Conservation (phyloP, 2,329 filamentous ascomycete genomes). For the Phialophora tarda region DNA sequence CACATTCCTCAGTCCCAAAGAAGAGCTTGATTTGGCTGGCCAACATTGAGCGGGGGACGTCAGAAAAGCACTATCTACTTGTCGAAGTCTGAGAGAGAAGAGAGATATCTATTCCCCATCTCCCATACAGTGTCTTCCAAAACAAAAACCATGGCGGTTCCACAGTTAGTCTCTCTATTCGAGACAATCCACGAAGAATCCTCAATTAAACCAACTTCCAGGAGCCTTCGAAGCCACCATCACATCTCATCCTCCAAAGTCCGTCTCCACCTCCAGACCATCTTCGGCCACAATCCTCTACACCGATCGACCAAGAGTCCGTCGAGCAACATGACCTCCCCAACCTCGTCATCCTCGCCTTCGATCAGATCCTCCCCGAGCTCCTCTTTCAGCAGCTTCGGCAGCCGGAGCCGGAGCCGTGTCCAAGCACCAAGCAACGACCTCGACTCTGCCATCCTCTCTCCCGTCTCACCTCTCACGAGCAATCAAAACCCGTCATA, state of each 20-base stretch:
- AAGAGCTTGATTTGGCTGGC: conserved; percentile 26
- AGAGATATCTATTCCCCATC: neutral
- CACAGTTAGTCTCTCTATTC: conserved; percentile 36
- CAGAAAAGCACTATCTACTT: neutral
- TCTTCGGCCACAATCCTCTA: conserved; percentile 31
- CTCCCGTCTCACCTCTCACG: conserved; percentile 14
- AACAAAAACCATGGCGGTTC: conserved; percentile 31
- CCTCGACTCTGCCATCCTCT: conserved; percentile 39
- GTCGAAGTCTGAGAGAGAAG: neutral
- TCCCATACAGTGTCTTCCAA: neutral
- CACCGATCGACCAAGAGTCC: conserved; percentile 24
- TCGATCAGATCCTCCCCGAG: conserved; percentile 41
- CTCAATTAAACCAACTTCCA: conserved; percentile 30
- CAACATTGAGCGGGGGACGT: conserved; percentile 19
- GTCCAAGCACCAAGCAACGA: conserved; percentile 39
- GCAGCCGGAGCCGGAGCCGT: conserved; percentile 39
- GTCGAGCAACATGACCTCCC: conserved; percentile 23
- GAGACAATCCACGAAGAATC: conserved; percentile 30
- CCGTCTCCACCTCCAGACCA: conserved; percentile 33
- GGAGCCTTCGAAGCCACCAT: conserved; percentile 28
- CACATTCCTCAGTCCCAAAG: conserved; percentile 23
- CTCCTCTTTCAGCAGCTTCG: conserved; percentile 43
- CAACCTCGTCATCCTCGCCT: conserved; percentile 28
- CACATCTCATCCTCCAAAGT: conserved; percentile 32
- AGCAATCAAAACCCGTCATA: conserved; percentile 11